A percentile compares a stretch with the other conserved stretches of the same genome.
These are phyloP conservation scores for Boletus rex-veris DNA, from an alignment of 768 basidiomycete genomes.

Conservation along the genomic window DNA sequence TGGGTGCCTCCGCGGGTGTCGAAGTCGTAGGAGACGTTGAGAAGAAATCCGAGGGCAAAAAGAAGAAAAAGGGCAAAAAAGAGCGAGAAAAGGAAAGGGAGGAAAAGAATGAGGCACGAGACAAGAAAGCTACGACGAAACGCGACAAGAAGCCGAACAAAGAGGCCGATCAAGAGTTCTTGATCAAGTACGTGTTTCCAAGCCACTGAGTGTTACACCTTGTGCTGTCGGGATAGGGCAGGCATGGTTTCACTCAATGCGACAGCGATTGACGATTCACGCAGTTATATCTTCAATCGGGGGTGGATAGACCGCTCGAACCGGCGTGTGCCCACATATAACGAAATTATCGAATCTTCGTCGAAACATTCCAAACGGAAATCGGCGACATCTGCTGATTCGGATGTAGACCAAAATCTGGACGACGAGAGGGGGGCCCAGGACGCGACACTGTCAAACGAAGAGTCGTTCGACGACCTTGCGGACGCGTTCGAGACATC, in stretches of 20 bases:
- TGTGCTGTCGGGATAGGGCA: neutral
- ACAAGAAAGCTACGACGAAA: conserved; percentile 20
- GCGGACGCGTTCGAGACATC: conserved; percentile 92
- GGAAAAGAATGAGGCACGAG: conserved; percentile 15
- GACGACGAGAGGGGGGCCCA: conserved; percentile 27
- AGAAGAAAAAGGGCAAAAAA: conserved; percentile 34
- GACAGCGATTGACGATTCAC: neutral
- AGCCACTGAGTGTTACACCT: neutral
- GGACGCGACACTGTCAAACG: conserved; percentile 44
- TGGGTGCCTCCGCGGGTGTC: conserved; percentile 23
- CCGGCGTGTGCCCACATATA: conserved; percentile 77
- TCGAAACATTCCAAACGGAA: conserved; percentile 27
- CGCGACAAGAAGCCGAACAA: conserved; percentile 41
- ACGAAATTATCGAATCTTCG: conserved; percentile 60
- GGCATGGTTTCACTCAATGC: neutral
- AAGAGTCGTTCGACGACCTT: conserved; percentile 84
- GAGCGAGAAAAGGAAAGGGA: conserved; percentile 32
- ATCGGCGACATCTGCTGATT: conserved; percentile 14
- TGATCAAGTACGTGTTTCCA: conserved; percentile 68
- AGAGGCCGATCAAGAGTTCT: conserved; percentile 79
- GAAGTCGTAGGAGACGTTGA: conserved; percentile 26
- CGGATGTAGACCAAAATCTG: conserved; percentile 5
- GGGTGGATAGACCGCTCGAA: conserved; percentile 90
- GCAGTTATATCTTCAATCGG: conserved; percentile 92
- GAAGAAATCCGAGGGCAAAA: conserved; percentile 30